Evolutionary conservation across 139 green algal genomes (phyloP).

Genomic region (Eudorina sp.): DNA sequence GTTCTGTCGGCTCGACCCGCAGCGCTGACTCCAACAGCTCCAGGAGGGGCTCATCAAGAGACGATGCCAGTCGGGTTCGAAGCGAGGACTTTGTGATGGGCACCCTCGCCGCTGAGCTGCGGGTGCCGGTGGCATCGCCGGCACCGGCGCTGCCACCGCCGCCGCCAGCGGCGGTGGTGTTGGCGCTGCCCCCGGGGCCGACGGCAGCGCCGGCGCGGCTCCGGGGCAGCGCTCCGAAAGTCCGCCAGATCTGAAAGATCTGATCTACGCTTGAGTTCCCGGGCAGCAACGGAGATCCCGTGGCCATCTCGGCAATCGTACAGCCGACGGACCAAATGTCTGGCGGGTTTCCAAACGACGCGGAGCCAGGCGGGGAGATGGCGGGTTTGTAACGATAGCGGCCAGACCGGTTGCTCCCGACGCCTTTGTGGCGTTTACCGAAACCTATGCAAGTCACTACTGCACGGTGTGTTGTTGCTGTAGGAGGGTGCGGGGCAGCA

Average conservation of each 20-base stretch:
- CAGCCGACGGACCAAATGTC: slow-evolving; percentile 20
- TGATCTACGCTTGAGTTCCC: neutral
- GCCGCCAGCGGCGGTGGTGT: neutral
- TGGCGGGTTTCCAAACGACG: no score
- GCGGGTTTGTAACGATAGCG: no score
- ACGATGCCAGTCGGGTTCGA: neutral
- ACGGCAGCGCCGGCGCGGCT: neutral
- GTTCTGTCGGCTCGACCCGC: neutral
- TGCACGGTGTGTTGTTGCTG: no score
- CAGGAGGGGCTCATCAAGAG: neutral
- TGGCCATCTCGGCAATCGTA: slow-evolving; percentile 27
- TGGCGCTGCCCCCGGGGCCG: neutral
- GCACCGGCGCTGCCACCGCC: neutral
- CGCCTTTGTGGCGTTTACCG: no score
- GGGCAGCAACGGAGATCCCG: neutral
- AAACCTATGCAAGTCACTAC: no score
- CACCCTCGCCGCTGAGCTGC: neutral
- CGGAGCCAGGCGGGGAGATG: no score
- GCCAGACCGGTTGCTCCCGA: no score
- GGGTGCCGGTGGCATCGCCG: neutral
- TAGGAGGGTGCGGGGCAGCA: no score
- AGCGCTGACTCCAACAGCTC: neutral
- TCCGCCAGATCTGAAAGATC: neutral
- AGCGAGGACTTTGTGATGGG: neutral
- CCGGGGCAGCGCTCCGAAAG: slow-evolving; percentile 7